Base-by-base conservation (phyloP, 768 basidiomycete species). In the Pleurotus pulmonarius region DNA sequence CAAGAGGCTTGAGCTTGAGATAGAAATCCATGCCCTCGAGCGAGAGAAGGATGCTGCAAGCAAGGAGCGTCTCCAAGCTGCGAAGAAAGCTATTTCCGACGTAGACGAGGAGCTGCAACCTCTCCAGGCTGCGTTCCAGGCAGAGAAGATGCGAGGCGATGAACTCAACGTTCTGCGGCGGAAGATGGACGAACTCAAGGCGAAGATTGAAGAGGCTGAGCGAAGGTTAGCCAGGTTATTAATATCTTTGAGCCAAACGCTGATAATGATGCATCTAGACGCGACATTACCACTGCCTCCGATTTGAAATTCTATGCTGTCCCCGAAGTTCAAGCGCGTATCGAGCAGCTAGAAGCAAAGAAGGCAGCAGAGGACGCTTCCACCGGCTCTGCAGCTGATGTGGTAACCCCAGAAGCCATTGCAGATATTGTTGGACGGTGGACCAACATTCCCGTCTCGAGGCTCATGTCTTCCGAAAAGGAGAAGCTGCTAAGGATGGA, bases 21-120 rank as follows among this genome's bases (percentile, higher is more conserved):
- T 98, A 16, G 96, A 97, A 67, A 90, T 97, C 18, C 94, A 97
- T 67, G 96, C 96, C 8, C 75, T 98, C 51, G 91, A 94, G 67
- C 83, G 94, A 46, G 94, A 97, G 69, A 95, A 93, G 69, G 94
- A 97, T 58, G 67, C 83, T 4, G 90, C 91, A 4, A 94, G 91
- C 64, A 90, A 91, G 70, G 92, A 94, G 56, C 83, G 93, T 11
- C 77, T 96, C 9, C 77, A 78, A 38, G 60, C 73, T 15, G 92
- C 93, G 6, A 83, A 81, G 60, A 94, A 91, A 70, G 81, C 83
- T 3, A 86, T 93, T 59, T 85, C 90, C 2, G 85, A 92, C 46
- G 83, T 95, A 41, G 91, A 94, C 43, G 94, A 96, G 56, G 73
- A 93, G 60, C 81, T 97, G 8, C 80, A 79, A 55, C 94, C 93